Base-by-base conservation (phyloP, 345 rosid genomes). In the Carallia pectinifolia region DNA sequence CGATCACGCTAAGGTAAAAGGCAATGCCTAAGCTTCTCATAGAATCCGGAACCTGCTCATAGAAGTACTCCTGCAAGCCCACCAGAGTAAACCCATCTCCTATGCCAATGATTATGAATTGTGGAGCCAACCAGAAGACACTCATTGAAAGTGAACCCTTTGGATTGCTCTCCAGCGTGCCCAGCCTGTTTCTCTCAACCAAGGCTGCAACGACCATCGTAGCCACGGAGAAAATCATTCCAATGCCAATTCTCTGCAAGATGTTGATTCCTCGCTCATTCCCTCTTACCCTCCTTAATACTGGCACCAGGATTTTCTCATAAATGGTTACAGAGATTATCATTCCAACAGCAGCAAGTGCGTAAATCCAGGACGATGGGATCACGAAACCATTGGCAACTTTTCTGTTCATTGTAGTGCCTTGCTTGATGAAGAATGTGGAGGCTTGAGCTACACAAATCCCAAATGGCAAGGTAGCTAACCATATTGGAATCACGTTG, bases 11-110 rank as follows among this genome's bases (percentile, higher is more conserved):
- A 1, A 91, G 83, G 81, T 91, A 94, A 23, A 94, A 81, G 7
- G 98, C 98, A 54, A 94, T 91, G 52, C 98, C 98, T 71, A 94
- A 67, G 76, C 96, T 94, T 75, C 98, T 80, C 98, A 94, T 94
- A 0, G 93, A 84, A 78, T 94, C 97, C 0, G 98, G 97, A 44
- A 94, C 98, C 81, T 94, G 98, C 62, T 94, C 97, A 17, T 94
- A 91, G 68, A 94, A 94, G 67, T 88, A 94, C 77, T 94, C 98
- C 70, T 91, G 97, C 48, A 94, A 81, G 30, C 98, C 98, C 17
- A 94, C 97, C 3, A 91, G 82, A 30, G 97, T 71, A 67, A 94
- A 90, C 2, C 89, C 87, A 38, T 94, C 97, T 7, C 90, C 96
- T 2, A 87, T 48, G 10, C 98, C 98, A 3, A 90, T 66, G 65